Conservation (phyloP, 306 rosid genomes). For the Trifolium dubium region DNA sequence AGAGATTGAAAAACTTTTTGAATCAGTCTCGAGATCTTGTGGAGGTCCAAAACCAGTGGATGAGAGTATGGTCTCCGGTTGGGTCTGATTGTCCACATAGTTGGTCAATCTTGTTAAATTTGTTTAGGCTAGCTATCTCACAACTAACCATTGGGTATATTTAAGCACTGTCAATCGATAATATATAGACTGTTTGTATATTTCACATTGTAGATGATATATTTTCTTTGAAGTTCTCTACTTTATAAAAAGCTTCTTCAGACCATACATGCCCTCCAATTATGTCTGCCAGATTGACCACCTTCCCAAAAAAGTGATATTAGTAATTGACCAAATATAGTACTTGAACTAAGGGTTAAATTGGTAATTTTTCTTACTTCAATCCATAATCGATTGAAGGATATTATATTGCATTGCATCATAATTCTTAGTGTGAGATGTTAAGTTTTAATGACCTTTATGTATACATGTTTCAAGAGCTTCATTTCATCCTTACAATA, state of each 20-base stretch:
- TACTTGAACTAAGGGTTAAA: no score
- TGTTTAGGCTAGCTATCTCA: conserved; percentile 21
- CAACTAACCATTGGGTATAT: neutral
- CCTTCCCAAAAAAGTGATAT: neutral
- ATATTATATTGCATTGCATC: no score
- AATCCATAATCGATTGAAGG: no score
- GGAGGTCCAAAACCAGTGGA: conserved; percentile 96
- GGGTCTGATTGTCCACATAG: conserved; percentile 69
- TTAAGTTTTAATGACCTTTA: no score
- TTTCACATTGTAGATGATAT: conserved; percentile 14
- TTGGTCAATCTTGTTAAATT: neutral
- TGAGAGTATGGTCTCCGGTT: conserved; percentile 83
- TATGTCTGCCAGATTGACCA: no score
- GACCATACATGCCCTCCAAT: neutral
- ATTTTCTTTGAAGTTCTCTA: neutral
- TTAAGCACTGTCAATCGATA: neutral
- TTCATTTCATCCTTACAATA: no score
- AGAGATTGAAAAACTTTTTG: conserved; percentile 92
- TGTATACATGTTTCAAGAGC: no score
- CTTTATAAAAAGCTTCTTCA: neutral
- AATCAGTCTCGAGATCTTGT: conserved; percentile 96
- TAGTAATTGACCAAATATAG: neutral
- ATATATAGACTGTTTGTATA: neutral
- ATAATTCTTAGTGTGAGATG: no score
- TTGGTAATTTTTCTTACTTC: no score